phyloP scores from a whole-genome alignment of 176 grass and related monocot genomes.

The Rhynchospora tenuis region DNA sequence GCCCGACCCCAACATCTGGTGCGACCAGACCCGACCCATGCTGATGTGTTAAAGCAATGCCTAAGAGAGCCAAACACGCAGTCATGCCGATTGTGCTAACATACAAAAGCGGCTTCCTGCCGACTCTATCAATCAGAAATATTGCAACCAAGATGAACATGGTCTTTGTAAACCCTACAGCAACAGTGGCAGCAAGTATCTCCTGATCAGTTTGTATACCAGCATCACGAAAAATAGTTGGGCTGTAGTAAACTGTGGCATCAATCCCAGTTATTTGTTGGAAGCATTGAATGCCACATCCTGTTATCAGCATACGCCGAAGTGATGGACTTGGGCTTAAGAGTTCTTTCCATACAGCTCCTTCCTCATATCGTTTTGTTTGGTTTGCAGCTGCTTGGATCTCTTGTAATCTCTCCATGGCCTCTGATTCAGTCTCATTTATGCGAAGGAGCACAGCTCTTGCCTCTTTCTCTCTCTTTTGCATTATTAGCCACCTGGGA shows the following conservation, averaged over 20 bases:
- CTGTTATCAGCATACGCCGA: constrained; percentile 50
- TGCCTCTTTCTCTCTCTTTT: constrained; percentile 26
- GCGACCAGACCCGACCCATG: constrained; percentile 27
- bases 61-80: constrained; percentile 39
- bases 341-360: constrained; percentile 45
- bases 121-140: constrained; percentile 42
- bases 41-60: constrained; percentile 33
- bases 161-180: constrained; percentile 62
- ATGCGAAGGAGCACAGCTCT: constrained; percentile 47
- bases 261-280: constrained; percentile 74
- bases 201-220: constrained; percentile 43
- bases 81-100: constrained; percentile 73
- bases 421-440: constrained; percentile 33
- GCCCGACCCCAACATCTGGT: background rate
- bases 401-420: constrained; percentile 38
- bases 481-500: constrained; percentile 68
- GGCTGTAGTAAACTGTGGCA: constrained; percentile 67
- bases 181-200: constrained; percentile 58
- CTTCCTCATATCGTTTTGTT: constrained; percentile 10
- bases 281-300: constrained; percentile 56
- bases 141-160: constrained; percentile 56
- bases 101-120: constrained; percentile 61
- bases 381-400: constrained; percentile 40
- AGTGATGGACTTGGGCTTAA: constrained; percentile 43
- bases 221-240: constrained; percentile 54